Evolutionary conservation across 106 monocot species (phyloP), one percentile per base, ranked within the genome.

Genomic region (Ottelia alismoides): DNA sequence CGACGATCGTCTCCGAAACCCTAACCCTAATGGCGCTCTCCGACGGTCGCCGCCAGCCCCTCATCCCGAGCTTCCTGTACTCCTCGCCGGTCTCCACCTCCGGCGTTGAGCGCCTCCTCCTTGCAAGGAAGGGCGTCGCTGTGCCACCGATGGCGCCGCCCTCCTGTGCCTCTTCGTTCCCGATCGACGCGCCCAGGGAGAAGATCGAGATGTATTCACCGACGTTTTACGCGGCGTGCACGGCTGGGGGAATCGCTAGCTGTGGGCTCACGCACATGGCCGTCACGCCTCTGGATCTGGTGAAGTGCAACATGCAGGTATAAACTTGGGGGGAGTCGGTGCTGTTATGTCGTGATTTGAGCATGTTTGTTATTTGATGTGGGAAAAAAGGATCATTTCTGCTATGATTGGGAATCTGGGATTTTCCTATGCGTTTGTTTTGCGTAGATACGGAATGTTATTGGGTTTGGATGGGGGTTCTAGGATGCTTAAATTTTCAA

Each of bases 281-380:
- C 45, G 72, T 87, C 56, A 87, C 82, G 9, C 82, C 87, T 0
- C 69, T 82, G 57, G 87, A 87, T 72, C 75, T 87, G 60, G 82
- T 82, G 47, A 82, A 87, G 58, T 85, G 85, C 30, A 85, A 85
- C 63, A 85, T 85, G 79, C 80, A 85, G 76, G 85, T 85, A 32
- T 21, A 25, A n/a, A n/a, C n/a, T n/a, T n/a, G n/a, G n/a, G n/a
- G n/a, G n/a, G n/a, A n/a, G n/a, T n/a, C n/a, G n/a, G n/a, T n/a
- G n/a, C n/a, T n/a, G n/a, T n/a, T n/a, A 2, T 55, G 19, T 18
- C 31, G 20, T 1, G 49, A 29, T 53, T n/a, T 55, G n/a, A 20
- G 5, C n/a, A 30, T 17, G 7, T 20, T 14, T 11, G 25, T 11
- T 40, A 1, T 23, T 25, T 59, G 16, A 3, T 11, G 1, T 21